Conservation (phyloP, 495 filamentous ascomycete species). For the Xylaria sp. region DNA sequence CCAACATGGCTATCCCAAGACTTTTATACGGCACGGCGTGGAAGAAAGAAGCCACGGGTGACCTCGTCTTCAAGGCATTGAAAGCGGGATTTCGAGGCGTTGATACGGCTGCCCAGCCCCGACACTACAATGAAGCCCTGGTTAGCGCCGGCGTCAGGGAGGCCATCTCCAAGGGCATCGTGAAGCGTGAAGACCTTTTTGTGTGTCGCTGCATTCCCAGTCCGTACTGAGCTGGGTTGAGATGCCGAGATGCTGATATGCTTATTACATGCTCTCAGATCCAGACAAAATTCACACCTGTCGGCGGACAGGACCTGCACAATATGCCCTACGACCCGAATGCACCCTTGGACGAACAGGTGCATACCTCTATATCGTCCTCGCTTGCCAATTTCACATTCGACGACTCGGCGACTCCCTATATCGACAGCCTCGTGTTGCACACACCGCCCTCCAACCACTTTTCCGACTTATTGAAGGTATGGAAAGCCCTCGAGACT, state of each 20-base stretch:
- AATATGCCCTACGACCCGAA: slow-evolving; percentile 67
- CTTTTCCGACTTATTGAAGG: slow-evolving; percentile 64
- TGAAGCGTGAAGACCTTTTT: slow-evolving; percentile 67
- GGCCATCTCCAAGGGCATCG: slow-evolving; percentile 62
- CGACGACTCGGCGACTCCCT: slow-evolving; percentile 52
- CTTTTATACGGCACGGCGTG: slow-evolving; percentile 88
- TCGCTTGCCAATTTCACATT: slow-evolving; percentile 71
- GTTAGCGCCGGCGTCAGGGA: slow-evolving; percentile 69
- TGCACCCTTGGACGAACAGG: slow-evolving; percentile 62
- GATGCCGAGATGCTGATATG: neutral
- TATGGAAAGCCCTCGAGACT: slow-evolving; percentile 67
- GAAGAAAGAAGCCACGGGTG: slow-evolving; percentile 75
- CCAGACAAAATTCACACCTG: slow-evolving; percentile 81
- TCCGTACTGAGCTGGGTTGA: neutral
- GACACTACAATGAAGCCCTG: slow-evolving; percentile 78
- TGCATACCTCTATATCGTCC: slow-evolving; percentile 68
- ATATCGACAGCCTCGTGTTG: slow-evolving; percentile 76
- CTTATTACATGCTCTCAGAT: slow-evolving; percentile 55
- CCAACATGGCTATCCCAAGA: slow-evolving; percentile 52
- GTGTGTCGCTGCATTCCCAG: slow-evolving; percentile 47
- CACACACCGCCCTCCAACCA: slow-evolving; percentile 68
- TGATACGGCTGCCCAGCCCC: slow-evolving; percentile 81
- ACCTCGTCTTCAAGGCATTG: slow-evolving; percentile 73
- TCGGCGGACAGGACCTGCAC: slow-evolving; percentile 63
- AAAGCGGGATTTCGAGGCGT: slow-evolving; percentile 74